Evolutionary conservation across 306 rosid genomes (phyloP).

Genomic region (Canavalia ensiformis): DNA sequence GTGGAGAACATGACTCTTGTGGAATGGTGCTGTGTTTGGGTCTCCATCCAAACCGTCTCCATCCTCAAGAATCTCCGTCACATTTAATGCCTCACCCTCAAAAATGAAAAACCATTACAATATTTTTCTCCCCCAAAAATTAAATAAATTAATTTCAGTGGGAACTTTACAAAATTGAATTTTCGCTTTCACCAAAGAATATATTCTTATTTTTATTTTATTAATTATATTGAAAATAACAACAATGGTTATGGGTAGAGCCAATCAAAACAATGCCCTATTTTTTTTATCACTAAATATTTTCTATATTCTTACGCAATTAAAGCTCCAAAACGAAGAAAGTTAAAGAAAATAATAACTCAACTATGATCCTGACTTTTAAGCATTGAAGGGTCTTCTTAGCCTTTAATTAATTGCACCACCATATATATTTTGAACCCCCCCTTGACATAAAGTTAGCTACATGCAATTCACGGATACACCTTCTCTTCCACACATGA

Average conservation of each 20-base stretch:
- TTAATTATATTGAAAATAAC: neutral
- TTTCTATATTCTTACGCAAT: neutral
- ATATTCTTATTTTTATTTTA: slow-evolving; percentile 11
- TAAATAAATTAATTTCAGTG: neutral
- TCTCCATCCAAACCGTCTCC: slow-evolving; percentile 37
- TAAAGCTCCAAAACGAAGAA: neutral
- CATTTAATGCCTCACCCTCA: slow-evolving; percentile 18
- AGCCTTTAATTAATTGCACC: neutral
- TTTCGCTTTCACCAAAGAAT: slow-evolving; percentile 38
- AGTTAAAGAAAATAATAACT: slow-evolving; percentile 1
- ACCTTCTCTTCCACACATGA: slow-evolving; percentile 7
- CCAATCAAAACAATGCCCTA: neutral
- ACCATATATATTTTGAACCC: neutral
- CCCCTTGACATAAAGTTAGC: neutral
- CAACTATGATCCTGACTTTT: slow-evolving; percentile 28
- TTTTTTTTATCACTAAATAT: neutral
- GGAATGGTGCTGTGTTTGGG: slow-evolving; percentile 5
- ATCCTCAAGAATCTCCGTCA: slow-evolving; percentile 43
- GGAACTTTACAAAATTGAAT: slow-evolving; percentile 26
- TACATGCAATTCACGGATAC: slow-evolving; percentile 1
- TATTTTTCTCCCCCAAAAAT: neutral
- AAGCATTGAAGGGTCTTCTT: slow-evolving; percentile 19
- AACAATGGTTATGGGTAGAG: slow-evolving; percentile 28
- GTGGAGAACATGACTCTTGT: slow-evolving; percentile 16
- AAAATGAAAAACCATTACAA: neutral